Evolutionary conservation across 1,284 basidiomycete species (phyloP).

Genomic region (Coniophora puteana): DNA sequence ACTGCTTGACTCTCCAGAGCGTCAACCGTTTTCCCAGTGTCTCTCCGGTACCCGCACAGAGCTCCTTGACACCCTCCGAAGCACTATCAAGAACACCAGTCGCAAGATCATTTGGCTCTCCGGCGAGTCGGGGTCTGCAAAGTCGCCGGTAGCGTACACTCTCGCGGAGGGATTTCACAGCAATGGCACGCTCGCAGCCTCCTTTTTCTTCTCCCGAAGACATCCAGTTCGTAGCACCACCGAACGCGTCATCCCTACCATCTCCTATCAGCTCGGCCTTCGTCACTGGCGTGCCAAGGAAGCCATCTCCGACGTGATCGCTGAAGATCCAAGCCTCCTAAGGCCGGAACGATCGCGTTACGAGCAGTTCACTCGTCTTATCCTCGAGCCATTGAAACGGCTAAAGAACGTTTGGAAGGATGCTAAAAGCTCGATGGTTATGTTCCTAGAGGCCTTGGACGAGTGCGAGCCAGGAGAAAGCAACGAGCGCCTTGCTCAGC

Average conservation of each 20-base stretch:
- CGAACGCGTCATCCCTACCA: conserved; percentile 13
- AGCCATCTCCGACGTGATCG: not conserved
- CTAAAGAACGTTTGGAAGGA: too few relatives aligned
- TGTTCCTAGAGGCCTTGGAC: not conserved
- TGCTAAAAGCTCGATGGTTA: not conserved
- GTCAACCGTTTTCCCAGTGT: too few relatives aligned
- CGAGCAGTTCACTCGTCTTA: not conserved
- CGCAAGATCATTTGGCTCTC: conserved; percentile 16
- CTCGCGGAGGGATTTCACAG: conserved; percentile 17
- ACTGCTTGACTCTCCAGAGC: too few relatives aligned
- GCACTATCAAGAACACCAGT: too few relatives aligned
- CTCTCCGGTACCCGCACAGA: conserved; percentile 20
- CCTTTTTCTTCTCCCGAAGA: conserved; percentile 18
- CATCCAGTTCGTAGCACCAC: conserved; percentile 12
- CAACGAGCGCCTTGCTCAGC: not conserved
- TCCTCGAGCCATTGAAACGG: too few relatives aligned
- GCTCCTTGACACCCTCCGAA: conserved; percentile 13
- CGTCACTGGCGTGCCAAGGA: not conserved
- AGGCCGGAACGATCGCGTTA: conserved; percentile 13
- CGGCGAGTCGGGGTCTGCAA: conserved; percentile 15
- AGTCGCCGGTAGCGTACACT: conserved; percentile 20
- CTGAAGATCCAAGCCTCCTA: not conserved
- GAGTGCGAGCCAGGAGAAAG: not conserved
- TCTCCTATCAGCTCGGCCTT: conserved; percentile 9
- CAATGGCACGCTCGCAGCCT: conserved; percentile 12